Base-by-base conservation (phyloP, 1,284 basidiomycete genomes). In the Sparassis latifolia region DNA sequence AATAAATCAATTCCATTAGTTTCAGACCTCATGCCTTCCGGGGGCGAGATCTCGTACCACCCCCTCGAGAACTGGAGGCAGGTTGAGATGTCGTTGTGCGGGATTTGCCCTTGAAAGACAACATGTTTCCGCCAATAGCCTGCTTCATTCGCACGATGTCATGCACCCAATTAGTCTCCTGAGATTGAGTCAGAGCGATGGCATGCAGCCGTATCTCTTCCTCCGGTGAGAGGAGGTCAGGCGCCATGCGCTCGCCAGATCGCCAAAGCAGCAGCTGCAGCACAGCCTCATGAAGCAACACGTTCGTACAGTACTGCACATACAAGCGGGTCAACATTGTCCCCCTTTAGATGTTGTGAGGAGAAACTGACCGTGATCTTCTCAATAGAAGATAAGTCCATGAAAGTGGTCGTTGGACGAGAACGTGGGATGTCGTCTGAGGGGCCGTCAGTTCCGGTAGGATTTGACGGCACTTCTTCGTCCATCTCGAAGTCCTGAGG, bases 191-290 rank as follows among this genome's bases (percentile, higher is more conserved):
- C 44, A 68, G 55, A 10, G 78, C 83, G 37, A 75, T 58, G 10
- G 69, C 62, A 58, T 80, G 79, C 30, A 89, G 61, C 46, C 63
- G 64, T 52, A 69, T 62, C 65, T 89, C 86, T 52, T 84, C 80
- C 29, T 69, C 69, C 0, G 65, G 60, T 1, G 76, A 63, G 12
- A 83, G 71, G 7, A 85, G 65, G 2, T 70, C 67, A 4, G 70
- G 44, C 0, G 73, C 72, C 1, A 61, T 72, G 27, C 86, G 82
- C 35, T 75, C 65, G 2, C 81, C 84, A 10, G 68, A 68, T 12
- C 84, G 77, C 84, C 86, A 88, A 10, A 88, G 66, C 5, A 86
- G 68, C 12, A 89, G 70, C 60, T 89, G 86, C 41, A 82, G 69
- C 38, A 86, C 70, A 2, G 81, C 74, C 64, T 87, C 85, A 3